Conservation (phyloP, 805 yeast species). For the Ogataea thermomethanolica region DNA sequence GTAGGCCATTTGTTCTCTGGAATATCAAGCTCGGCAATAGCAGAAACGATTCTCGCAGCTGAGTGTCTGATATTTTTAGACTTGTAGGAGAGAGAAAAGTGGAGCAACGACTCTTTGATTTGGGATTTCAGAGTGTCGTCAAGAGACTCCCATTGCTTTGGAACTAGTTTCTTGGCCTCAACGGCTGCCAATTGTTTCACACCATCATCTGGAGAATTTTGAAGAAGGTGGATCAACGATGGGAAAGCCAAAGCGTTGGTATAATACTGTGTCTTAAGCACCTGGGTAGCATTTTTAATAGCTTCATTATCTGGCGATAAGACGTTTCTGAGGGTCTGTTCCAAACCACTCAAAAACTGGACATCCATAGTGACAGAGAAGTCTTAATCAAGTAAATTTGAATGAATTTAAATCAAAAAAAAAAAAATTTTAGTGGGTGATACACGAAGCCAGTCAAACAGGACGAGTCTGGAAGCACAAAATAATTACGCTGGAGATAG, state of each 20-base stretch:
- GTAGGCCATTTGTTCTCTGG: constrained; percentile 67
- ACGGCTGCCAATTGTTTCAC: constrained; percentile 93
- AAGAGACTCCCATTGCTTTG: constrained; percentile 61
- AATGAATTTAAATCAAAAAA: constrained; percentile 1
- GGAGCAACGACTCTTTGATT: constrained; percentile 66
- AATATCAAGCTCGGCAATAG: constrained; percentile 76
- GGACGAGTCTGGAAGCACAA: background rate
- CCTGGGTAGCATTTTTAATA: constrained; percentile 77
- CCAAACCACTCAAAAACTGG: constrained; percentile 66
- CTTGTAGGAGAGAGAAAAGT: constrained; percentile 63
- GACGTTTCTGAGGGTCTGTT: constrained; percentile 73
- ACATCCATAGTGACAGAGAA: constrained; percentile 51
- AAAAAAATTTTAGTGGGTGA: constrained; percentile 9
- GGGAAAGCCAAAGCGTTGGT: constrained; percentile 70
- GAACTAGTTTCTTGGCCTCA: constrained; percentile 83
- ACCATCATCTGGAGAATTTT: constrained; percentile 63
- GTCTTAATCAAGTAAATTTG: background rate
- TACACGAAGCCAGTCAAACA: constrained; percentile 3
- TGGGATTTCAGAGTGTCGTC: constrained; percentile 50
- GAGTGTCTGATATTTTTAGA: constrained; percentile 75
- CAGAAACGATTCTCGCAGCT: constrained; percentile 82
- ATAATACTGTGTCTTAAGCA: constrained; percentile 72
- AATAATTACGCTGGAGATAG: background rate
- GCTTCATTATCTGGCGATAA: constrained; percentile 77
- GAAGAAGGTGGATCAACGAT: constrained; percentile 77